Evolutionary conservation across 2,329 filamentous ascomycete species (phyloP).

Genomic region (Colletotrichum incanum): DNA sequence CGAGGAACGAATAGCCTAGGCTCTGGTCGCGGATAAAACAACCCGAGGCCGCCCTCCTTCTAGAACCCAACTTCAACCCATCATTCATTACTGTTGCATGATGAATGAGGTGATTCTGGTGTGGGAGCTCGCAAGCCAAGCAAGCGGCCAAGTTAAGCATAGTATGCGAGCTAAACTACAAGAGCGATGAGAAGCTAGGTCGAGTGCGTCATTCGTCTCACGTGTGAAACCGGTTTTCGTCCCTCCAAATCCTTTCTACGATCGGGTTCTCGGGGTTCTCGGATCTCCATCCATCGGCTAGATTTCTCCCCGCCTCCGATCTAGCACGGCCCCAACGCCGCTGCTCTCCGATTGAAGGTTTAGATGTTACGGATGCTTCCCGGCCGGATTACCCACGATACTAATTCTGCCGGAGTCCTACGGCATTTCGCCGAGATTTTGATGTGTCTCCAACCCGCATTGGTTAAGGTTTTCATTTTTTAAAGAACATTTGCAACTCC

Average conservation of each 20-base stretch:
- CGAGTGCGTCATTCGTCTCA: conserved; percentile 35
- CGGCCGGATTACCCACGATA: conserved; percentile 6
- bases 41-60: not conserved
- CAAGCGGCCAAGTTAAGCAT: not conserved
- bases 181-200: conserved; percentile 1
- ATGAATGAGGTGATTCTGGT: conserved; percentile 33
- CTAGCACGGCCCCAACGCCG: conserved; percentile 33
- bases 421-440: not conserved
- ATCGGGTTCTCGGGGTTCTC: conserved; percentile 37
- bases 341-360: not conserved
- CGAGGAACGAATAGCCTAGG: not conserved
- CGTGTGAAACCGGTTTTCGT: conserved; percentile 38
- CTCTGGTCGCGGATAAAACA: not conserved
- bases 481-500: not conserved
- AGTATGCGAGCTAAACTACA: conserved; percentile 5
- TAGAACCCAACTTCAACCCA: not conserved
- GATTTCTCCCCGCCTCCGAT: conserved; percentile 21
- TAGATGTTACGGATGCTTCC: not conserved
- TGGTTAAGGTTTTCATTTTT: not conserved
- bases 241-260: not conserved
- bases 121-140: conserved; percentile 21
- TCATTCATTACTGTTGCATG: conserved; percentile 17
- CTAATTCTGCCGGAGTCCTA: conserved; percentile 11
- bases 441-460: not conserved
- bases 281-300: conserved; percentile 30